Evolutionary conservation across 75 land plant species (phyloP), one percentile per base, ranked within the genome.

Genomic region (Pseudotsuga menziesii): DNA sequence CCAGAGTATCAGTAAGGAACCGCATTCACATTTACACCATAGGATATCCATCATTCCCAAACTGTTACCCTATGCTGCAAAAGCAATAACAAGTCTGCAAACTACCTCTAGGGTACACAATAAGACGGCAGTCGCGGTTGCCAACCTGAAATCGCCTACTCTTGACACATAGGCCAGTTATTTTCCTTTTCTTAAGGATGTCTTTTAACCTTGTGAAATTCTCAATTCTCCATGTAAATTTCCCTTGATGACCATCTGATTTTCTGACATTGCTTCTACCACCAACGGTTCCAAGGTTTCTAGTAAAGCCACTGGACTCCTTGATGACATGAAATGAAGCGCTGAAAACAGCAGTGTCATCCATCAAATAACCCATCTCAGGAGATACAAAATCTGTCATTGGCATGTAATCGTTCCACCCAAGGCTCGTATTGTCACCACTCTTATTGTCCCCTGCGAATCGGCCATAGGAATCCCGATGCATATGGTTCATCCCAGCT

Each of bases 361-460:
- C 86, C 4, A 80, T 79, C 29, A 86, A 36, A 77, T 83, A 86
- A 8, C 88, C 88, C 88, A 83, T 86, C 74, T 86, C 88, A 44
- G 82, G 76, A 19, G 86, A 75, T 26, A 86, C 64, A 82, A 86
- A 86, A 63, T 86, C 88, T 8, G 80, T 57, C 86, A 86, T 83
- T 73, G 80, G 84, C 88, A 86, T 86, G 76, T 86, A 86, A 73
- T 86, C 88, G 66, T 86, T 86, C 88, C 88, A 86, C 26, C 88
- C 88, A 13, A 86, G 80, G 64, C 88, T 86, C 4, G 86, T 86
- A 73, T 86, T 86, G 57, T 86, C 88, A 14, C 88, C 88, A 32
- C 82, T 83, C 63, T 84, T 86, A 66, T 80, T 86, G 32, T 86
- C 88, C 17, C 79, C 86, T 3, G 88, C 88, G 78, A 86, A 86